Conservation (phyloP, 345 rosid genomes). For the Acer yangbiense region DNA sequence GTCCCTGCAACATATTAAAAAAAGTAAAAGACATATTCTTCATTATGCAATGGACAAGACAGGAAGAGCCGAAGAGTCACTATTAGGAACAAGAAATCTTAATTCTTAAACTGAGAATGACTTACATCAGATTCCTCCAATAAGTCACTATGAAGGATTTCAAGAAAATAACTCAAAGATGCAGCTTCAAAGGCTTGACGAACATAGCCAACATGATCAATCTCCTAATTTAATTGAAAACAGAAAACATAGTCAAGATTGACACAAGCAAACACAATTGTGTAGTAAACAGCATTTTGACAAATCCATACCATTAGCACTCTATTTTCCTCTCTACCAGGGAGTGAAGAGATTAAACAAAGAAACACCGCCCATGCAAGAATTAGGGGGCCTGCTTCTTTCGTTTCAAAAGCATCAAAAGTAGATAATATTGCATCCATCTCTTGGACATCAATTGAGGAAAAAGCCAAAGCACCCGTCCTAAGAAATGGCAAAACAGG, state of each 20-base stretch:
- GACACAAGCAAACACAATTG: constrained; percentile 16
- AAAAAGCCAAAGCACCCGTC: constrained; percentile 59
- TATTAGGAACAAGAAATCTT: constrained; percentile 14
- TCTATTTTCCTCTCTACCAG: constrained; percentile 62
- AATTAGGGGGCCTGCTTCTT: constrained; percentile 75
- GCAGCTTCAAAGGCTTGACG: constrained; percentile 88
- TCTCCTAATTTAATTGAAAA: constrained; percentile 55
- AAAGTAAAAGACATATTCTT: constrained; percentile 3
- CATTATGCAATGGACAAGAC: constrained; percentile 10
- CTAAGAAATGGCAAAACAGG: constrained; percentile 46
- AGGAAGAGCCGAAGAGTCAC: constrained; percentile 10
- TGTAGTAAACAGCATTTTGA: constrained; percentile 10
- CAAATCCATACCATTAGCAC: constrained; percentile 54
- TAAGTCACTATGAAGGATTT: constrained; percentile 68
- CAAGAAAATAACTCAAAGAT: constrained; percentile 69
- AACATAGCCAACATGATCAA: constrained; percentile 81
- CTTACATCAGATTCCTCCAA: constrained; percentile 79
- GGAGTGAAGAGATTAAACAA: constrained; percentile 81
- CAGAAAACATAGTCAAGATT: constrained; percentile 7
- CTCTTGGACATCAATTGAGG: constrained; percentile 73
- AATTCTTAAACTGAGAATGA: constrained; percentile 23
- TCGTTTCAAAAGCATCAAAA: constrained; percentile 58
- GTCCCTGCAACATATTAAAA: constrained; percentile 49
- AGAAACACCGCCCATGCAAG: constrained; percentile 95
- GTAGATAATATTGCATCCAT: constrained; percentile 84